A percentile compares a stretch with the other conserved stretches of the same genome.
Conservation (phyloP, 129 eudicot species). For the Flaveria bidentis region DNA sequence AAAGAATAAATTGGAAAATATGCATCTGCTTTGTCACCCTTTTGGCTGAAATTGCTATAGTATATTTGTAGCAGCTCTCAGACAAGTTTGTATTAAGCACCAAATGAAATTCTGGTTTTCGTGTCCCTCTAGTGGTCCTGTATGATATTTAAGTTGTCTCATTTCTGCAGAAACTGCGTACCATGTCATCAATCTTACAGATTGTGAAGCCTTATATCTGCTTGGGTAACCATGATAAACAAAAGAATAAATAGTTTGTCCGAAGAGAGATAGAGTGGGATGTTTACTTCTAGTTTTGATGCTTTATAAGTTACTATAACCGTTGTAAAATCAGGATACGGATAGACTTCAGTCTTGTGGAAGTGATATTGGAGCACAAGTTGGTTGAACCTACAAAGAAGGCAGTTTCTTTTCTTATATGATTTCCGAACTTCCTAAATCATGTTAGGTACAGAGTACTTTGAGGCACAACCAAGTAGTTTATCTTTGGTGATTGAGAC, state of each 20-base stretch:
- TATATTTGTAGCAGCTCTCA: background rate
- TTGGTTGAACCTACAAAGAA: constrained; percentile 7
- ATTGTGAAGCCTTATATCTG: background rate
- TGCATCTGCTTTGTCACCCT: background rate
- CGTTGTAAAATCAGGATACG: background rate
- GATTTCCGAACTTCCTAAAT: constrained; percentile 14
- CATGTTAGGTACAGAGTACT: background rate
- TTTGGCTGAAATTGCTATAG: background rate
- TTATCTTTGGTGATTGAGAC: constrained; percentile 8
- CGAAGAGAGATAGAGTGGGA: background rate
- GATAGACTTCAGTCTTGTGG: background rate
- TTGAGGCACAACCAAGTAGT: constrained; percentile 1
- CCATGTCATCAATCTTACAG: background rate
- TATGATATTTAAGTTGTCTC: background rate
- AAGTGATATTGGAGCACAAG: constrained; percentile 10
- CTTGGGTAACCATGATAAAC: background rate
- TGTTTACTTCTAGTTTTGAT: constrained; percentile 9
- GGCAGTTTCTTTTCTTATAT: background rate
- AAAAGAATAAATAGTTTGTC: background rate
- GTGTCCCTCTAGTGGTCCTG: background rate
- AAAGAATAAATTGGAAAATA: constrained; percentile 2
- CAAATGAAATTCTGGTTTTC: background rate
- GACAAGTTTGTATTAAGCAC: constrained; percentile 1
- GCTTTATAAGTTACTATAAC: background rate
- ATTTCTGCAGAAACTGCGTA: background rate